Percentiles rank a stretch among this genome's conserved stretches.
Evolutionary conservation across 2,329 filamentous ascomycete genomes (phyloP).

Genomic region (Cladophialophora psammophila): DNA sequence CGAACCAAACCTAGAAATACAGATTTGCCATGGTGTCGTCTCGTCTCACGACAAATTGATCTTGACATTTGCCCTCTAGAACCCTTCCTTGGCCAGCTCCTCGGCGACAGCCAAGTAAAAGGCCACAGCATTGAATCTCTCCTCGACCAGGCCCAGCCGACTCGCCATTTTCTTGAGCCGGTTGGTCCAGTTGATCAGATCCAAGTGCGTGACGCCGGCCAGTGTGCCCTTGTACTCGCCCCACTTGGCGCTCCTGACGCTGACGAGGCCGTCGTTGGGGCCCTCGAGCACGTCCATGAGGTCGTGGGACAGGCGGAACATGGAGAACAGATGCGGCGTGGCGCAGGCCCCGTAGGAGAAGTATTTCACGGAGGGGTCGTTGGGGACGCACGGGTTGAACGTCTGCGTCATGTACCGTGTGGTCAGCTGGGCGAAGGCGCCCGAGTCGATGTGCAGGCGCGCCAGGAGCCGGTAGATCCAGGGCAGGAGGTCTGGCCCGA

Average conservation of each 20-base stretch:
- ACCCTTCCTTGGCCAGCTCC: slow-evolving; percentile 74
- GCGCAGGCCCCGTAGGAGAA: slow-evolving; percentile 69
- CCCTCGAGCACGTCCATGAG: slow-evolving; percentile 63
- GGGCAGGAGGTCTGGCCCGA: slow-evolving; percentile 61
- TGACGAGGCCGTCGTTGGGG: slow-evolving; percentile 68
- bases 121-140: slow-evolving; percentile 68
- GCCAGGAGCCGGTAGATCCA: slow-evolving; percentile 64
- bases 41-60: no score
- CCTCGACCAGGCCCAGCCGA: slow-evolving; percentile 61
- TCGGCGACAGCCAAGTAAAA: slow-evolving; percentile 72
- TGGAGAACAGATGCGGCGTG: slow-evolving; percentile 62
- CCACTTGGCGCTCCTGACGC: slow-evolving; percentile 67
- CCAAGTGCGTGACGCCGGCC: slow-evolving; percentile 68
- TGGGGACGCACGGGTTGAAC: slow-evolving; percentile 67
- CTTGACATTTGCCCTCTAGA: slow-evolving; percentile 38
- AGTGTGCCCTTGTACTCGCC: slow-evolving; percentile 69
- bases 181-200: slow-evolving; percentile 73
- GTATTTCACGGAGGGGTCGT: slow-evolving; percentile 63
- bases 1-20: background rate
- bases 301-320: slow-evolving; percentile 64
- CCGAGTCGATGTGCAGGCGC: slow-evolving; percentile 63
- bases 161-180: slow-evolving; percentile 66
- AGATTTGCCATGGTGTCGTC: background rate
- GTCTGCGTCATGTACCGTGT: slow-evolving; percentile 63
- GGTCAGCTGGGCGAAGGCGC: slow-evolving; percentile 68